A percentile compares a stretch with the other conserved stretches of the same genome.
Conservation (phyloP, 1,139 yeast genomes). For the Zhuliangozyma parablackwelliae region DNA sequence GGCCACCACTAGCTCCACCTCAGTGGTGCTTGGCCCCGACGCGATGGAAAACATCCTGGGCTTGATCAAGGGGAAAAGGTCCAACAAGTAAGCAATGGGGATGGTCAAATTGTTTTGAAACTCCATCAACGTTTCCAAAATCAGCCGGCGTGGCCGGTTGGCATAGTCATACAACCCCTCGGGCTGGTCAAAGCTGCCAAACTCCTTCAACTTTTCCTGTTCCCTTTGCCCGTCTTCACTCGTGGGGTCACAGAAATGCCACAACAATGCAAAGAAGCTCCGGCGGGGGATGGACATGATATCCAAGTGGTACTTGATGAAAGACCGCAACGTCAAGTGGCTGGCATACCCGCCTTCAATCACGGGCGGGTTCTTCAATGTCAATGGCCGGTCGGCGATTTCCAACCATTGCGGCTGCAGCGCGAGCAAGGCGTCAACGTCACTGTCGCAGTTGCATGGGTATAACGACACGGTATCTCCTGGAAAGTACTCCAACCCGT, state of each 20-base stretch:
- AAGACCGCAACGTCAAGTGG: constrained; percentile 58
- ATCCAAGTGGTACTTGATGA: constrained; percentile 79
- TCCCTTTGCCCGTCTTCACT: constrained; percentile 53
- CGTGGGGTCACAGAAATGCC: constrained; percentile 64
- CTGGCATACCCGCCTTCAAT: constrained; percentile 59
- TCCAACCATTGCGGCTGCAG: constrained; percentile 69
- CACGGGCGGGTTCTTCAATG: constrained; percentile 20
- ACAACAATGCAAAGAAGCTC: constrained; percentile 64
- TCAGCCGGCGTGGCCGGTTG: constrained; percentile 83
- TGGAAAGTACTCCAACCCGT: constrained; percentile 44
- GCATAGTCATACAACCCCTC: constrained; percentile 88
- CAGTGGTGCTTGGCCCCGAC: constrained; percentile 41
- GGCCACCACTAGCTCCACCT: constrained; percentile 68
- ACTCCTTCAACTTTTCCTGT: constrained; percentile 68
- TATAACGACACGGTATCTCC: constrained; percentile 81
- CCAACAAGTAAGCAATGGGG: constrained; percentile 72
- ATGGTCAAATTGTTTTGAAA: constrained; percentile 64
- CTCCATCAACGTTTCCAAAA: constrained; percentile 78
- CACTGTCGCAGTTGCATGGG: constrained; percentile 63
- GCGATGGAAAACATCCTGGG: constrained; percentile 87
- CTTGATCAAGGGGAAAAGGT: constrained; percentile 69
- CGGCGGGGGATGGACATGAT: constrained; percentile 78
- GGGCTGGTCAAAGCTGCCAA: constrained; percentile 64
- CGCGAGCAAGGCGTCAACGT: constrained; percentile 62
- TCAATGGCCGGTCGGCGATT: constrained; percentile 56